A percentile compares a stretch with the other conserved stretches of the same genome.
phyloP scores from a whole-genome alignment of 2,329 filamentous ascomycete genomes.

The Ophiocordyceps sinensis region DNA sequence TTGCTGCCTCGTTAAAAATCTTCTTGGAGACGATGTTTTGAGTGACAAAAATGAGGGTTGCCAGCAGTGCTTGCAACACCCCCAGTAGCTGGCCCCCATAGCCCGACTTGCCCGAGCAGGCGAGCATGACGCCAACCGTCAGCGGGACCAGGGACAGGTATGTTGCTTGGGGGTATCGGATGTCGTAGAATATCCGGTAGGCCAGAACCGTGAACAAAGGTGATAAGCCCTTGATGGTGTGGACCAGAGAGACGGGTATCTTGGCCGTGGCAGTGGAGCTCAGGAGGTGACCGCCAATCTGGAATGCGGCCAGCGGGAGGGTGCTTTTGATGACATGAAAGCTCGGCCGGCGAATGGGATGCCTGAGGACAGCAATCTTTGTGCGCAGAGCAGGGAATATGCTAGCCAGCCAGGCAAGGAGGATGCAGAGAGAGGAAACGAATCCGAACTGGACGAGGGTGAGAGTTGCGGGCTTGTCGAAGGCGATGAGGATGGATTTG shows the following conservation, averaged over 20 bases:
- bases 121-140: constrained; percentile 87
- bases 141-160: constrained; percentile 84
- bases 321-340: constrained; percentile 74
- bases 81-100: constrained; percentile 81
- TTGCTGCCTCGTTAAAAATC: constrained; percentile 87
- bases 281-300: constrained; percentile 84
- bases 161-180: constrained; percentile 73
- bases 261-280: constrained; percentile 88
- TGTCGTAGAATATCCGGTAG: constrained; percentile 78
- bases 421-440: constrained; percentile 74
- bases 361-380: constrained; percentile 62
- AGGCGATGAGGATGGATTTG: constrained; percentile 87
- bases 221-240: constrained; percentile 96
- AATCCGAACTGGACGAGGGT: constrained; percentile 90
- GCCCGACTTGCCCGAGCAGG: constrained; percentile 67
- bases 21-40: constrained; percentile 99
- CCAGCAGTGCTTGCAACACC: constrained; percentile 75
- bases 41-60: constrained; percentile 89
- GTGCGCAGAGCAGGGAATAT: constrained; percentile 57
- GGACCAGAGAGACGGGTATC: constrained; percentile 91
- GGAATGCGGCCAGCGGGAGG: constrained; percentile 82
- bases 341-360: constrained; percentile 70
- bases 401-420: constrained; percentile 62
- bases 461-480: constrained; percentile 80
- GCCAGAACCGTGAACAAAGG: constrained; percentile 90